Evolutionary conservation across 2,329 filamentous ascomycete species (phyloP).

Genomic region (Exophiala sp.): DNA sequence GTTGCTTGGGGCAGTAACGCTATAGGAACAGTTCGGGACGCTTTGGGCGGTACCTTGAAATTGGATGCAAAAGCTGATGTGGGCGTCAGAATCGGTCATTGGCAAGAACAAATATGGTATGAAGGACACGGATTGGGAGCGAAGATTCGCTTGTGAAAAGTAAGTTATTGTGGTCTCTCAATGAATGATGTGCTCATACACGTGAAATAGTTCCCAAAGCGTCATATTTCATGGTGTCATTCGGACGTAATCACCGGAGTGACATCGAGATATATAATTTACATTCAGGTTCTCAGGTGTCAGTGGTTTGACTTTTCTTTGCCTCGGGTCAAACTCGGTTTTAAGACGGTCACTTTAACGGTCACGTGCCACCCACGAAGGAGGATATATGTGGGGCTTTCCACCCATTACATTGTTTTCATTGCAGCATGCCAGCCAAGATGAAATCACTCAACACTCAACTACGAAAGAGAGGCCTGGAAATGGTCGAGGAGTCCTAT

Average conservation of each 20-base stretch:
- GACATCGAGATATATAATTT: too few relatives aligned
- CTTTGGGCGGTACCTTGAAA: constrained; percentile 74
- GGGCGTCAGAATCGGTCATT: constrained; percentile 69
- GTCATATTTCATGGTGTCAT: neutral
- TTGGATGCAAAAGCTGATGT: constrained; percentile 76
- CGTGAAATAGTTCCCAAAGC: neutral
- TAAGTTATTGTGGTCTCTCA: constrained; percentile 4
- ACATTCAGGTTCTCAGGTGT: neutral
- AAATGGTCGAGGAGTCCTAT: constrained; percentile 12
- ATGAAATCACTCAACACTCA: constrained; percentile 16
- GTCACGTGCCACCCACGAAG: constrained; percentile 14
- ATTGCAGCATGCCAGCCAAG: neutral
- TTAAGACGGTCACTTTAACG: constrained; percentile 10
- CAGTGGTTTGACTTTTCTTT: constrained; percentile 10
- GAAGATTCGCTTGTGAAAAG: constrained; percentile 51
- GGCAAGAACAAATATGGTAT: constrained; percentile 70
- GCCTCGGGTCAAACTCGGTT: constrained; percentile 12
- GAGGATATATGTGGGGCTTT: neutral
- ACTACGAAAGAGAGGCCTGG: constrained; percentile 17
- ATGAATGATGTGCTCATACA: constrained; percentile 3
- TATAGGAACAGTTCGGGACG: constrained; percentile 67
- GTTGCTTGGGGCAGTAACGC: constrained; percentile 85
- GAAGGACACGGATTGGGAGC: constrained; percentile 68
- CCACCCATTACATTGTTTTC: neutral
- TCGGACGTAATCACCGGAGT: neutral